A percentile compares a stretch with the other conserved stretches of the same genome.
Conservation (phyloP, 352 stramenopile species). For the Phytopythium kandeliae region DNA sequence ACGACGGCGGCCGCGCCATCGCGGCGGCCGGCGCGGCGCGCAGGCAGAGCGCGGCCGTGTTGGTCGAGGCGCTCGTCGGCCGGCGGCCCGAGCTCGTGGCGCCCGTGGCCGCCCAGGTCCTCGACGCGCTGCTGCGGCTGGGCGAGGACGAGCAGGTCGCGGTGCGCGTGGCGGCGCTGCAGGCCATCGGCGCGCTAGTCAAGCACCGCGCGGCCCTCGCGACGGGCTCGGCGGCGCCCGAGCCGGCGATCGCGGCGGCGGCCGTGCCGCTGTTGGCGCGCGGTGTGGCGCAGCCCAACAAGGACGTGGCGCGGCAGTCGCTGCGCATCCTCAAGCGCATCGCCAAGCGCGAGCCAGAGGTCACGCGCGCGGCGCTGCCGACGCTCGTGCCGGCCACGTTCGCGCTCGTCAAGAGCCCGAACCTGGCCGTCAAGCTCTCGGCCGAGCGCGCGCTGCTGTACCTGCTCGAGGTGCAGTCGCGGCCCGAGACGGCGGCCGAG, state of each 20-base stretch:
- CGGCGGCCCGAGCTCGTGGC: constrained; percentile 34
- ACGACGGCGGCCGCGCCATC: constrained; percentile 28
- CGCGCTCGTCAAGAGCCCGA: constrained; percentile 85
- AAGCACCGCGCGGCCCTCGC: constrained; percentile 29
- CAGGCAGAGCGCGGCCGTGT: constrained; percentile 59
- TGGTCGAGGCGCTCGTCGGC: constrained; percentile 45
- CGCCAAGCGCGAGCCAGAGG: constrained; percentile 57
- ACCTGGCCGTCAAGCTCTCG: constrained; percentile 84
- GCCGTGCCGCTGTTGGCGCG: constrained; percentile 62
- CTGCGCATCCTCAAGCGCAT: constrained; percentile 70
- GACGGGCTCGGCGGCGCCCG: no score
- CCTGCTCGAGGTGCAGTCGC: constrained; percentile 79
- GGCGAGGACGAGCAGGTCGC: constrained; percentile 58
- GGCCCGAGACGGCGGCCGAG: constrained; percentile 69
- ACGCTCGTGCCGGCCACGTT: constrained; percentile 77
- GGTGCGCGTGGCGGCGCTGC: constrained; percentile 50
- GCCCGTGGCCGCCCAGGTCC: constrained; percentile 17
- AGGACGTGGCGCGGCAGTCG: constrained; percentile 70
- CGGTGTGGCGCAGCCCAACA: constrained; percentile 64
- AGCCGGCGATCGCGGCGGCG: constrained; percentile 15
- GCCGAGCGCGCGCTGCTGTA: constrained; percentile 85
- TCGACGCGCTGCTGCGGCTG: constrained; percentile 30
- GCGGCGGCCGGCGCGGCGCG: constrained; percentile 39
- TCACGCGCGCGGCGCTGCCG: constrained; percentile 42
- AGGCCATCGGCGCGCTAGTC: constrained; percentile 47